These are phyloP conservation scores for Penicillium bialowiezense DNA, from an alignment of 495 filamentous ascomycete species.

Conservation along the genomic window DNA sequence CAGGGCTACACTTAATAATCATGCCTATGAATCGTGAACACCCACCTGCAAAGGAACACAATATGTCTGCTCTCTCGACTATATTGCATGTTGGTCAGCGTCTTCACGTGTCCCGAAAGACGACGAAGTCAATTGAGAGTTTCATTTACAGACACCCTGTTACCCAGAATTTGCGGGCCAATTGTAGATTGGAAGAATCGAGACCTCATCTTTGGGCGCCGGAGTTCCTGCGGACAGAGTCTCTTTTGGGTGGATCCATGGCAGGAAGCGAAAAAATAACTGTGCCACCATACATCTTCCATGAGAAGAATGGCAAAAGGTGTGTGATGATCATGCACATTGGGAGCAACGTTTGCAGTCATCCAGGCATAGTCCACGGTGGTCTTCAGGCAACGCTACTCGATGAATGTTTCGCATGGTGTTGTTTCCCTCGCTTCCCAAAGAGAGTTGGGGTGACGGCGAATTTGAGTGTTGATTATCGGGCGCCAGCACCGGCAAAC, in stretches of 20 bases:
- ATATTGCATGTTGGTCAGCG: background rate
- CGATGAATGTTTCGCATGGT: slow-evolving; percentile 83
- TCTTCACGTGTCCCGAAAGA: background rate
- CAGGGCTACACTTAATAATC: too few relatives aligned
- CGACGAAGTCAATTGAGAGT: slow-evolving; percentile 48
- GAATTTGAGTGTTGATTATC: slow-evolving; percentile 83
- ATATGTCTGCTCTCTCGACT: too few relatives aligned
- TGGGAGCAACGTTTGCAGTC: slow-evolving; percentile 76
- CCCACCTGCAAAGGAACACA: too few relatives aligned
- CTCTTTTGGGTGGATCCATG: slow-evolving; percentile 75
- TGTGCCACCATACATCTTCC: slow-evolving; percentile 74
- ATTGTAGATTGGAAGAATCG: slow-evolving; percentile 65
- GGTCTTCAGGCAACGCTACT: slow-evolving; percentile 83
- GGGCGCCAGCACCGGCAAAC: slow-evolving; percentile 65
- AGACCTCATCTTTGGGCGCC: slow-evolving; percentile 82
- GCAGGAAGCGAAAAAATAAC: slow-evolving; percentile 67
- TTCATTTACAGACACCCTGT: slow-evolving; percentile 75
- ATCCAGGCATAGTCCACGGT: slow-evolving; percentile 85
- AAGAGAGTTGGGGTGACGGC: slow-evolving; percentile 86
- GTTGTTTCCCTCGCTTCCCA: slow-evolving; percentile 82
- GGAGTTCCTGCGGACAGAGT: slow-evolving; percentile 56
- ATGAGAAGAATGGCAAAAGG: slow-evolving; percentile 61
- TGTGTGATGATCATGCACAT: slow-evolving; percentile 73
- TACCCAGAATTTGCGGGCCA: slow-evolving; percentile 54
- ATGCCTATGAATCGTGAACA: too few relatives aligned